Conservation (phyloP, 176 grass and related monocot genomes). For the Eremochloa ophiuroides region DNA sequence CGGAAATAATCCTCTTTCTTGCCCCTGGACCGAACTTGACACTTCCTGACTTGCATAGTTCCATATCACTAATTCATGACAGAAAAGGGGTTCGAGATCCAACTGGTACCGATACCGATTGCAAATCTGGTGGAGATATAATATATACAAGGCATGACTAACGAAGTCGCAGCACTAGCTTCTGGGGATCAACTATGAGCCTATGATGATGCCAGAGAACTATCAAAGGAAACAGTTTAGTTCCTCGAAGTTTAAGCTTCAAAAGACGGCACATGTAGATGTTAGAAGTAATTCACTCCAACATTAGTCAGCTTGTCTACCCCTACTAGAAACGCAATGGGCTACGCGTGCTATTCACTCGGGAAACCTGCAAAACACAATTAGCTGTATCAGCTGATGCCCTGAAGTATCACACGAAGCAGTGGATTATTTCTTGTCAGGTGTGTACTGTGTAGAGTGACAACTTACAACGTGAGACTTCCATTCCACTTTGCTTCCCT, state of each 20-base stretch:
- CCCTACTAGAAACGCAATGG: constrained; percentile 17
- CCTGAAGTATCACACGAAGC: background rate
- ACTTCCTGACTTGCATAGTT: background rate
- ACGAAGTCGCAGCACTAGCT: background rate
- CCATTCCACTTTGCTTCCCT: constrained; percentile 66
- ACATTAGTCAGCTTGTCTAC: background rate
- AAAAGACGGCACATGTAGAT: background rate
- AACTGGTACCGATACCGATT: background rate
- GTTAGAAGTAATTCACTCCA: background rate
- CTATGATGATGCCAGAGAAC: background rate
- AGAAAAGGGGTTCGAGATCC: background rate
- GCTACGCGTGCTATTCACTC: constrained; percentile 15
- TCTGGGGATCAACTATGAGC: background rate
- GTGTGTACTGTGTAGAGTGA: constrained; percentile 1
- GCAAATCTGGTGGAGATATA: background rate
- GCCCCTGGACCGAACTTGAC: background rate
- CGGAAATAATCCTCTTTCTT: background rate
- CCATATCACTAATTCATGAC: background rate
- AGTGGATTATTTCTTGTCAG: background rate
- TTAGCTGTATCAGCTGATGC: background rate
- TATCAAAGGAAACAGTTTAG: background rate
- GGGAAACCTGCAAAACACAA: constrained; percentile 32
- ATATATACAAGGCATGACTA: constrained; percentile 28
- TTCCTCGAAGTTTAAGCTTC: background rate
- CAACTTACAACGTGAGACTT: constrained; percentile 84